A percentile compares a stretch with the other conserved stretches of the same genome.
phyloP scores from a whole-genome alignment of 1,284 basidiomycete species.

The Rhodotorula sp. region DNA sequence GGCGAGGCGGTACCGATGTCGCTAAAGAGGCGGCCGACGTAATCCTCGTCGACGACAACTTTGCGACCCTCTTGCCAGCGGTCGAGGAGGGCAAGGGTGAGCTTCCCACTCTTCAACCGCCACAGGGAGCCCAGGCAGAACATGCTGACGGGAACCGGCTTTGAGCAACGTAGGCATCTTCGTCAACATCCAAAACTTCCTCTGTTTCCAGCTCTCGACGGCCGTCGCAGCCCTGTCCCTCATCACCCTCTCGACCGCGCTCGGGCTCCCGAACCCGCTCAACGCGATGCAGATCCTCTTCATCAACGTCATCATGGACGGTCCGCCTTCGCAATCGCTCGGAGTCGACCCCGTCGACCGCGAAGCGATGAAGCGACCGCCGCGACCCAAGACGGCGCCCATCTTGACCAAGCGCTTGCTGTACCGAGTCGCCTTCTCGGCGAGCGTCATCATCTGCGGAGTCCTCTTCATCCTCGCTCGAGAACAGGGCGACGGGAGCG shows the following conservation, averaged over 20 bases:
- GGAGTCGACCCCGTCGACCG: conserved; percentile 95
- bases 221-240: conserved; percentile 91
- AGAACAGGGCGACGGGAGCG: conserved; percentile 74
- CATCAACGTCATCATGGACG: conserved; percentile 92
- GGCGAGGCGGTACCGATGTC: conserved; percentile 92
- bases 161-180: no score
- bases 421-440: conserved; percentile 80
- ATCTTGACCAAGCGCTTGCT: conserved; percentile 75
- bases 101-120: no score
- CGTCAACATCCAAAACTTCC: conserved; percentile 97
- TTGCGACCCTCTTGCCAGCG: conserved; percentile 87
- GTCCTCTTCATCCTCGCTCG: conserved; percentile 84
- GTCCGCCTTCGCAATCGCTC: conserved; percentile 53
- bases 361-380: conserved; percentile 83
- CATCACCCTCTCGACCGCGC: conserved; percentile 87
- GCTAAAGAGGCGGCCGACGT: conserved; percentile 97
- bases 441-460: conserved; percentile 82
- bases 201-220: conserved; percentile 94
- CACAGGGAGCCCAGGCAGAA: no score
- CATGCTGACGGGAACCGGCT: no score
- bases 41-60: conserved; percentile 96
- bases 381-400: conserved; percentile 80
- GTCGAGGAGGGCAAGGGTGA: conserved; percentile 77
- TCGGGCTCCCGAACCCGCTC: conserved; percentile 83
- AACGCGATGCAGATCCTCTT: conserved; percentile 98